These are phyloP conservation scores for Paramecium octaurelia DNA, from an alignment of 73 alveolate species.

Conservation along the genomic window DNA sequence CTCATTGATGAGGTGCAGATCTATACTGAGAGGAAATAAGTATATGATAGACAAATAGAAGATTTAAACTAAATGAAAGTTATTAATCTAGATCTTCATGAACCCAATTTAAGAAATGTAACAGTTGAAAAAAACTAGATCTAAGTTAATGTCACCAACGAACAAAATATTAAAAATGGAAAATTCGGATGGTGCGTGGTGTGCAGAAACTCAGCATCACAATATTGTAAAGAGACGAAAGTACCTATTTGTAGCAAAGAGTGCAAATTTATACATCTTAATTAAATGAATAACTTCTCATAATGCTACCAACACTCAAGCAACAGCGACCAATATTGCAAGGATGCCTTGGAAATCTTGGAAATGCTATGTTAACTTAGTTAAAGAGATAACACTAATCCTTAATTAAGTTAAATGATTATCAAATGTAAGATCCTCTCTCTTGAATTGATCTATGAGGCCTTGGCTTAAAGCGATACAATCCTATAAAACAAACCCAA, in stretches of 20 bases:
- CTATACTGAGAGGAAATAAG: background rate
- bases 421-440: constrained; percentile 83
- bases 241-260: constrained; percentile 66
- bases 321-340: background rate
- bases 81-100: background rate
- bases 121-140: background rate
- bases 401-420: background rate
- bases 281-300: constrained; percentile 29
- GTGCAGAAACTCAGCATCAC: constrained; percentile 63
- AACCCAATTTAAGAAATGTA: background rate
- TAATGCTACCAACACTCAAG: background rate
- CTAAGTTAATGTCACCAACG: constrained; percentile 77
- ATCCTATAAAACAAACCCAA: constrained; percentile 75
- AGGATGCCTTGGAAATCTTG: constrained; percentile 41
- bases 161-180: constrained; percentile 70
- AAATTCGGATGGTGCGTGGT: constrained; percentile 67
- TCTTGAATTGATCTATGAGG: constrained; percentile 88
- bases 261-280: constrained; percentile 52
- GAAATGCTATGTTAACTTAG: constrained; percentile 48
- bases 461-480: constrained; percentile 87
- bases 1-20: background rate
- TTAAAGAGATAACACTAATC: constrained; percentile 33
- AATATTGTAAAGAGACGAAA: constrained; percentile 61
- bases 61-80: background rate
- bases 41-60: constrained; percentile 1